Evolutionary conservation across 768 basidiomycete species (phyloP), one percentile per base, ranked within the genome.

Genomic region (Podaxis rugospora): DNA sequence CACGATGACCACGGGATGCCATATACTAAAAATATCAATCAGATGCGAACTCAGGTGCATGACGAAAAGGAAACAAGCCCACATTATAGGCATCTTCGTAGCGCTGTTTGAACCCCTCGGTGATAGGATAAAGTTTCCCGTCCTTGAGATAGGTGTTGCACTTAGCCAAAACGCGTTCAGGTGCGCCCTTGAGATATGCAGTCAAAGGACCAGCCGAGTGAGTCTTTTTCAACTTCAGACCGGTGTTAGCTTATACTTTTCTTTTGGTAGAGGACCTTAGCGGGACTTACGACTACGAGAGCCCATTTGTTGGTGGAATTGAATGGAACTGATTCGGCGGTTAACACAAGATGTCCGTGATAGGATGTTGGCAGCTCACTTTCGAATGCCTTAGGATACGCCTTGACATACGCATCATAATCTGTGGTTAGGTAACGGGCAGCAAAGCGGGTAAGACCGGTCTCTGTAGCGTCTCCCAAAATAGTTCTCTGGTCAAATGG

Each of bases 301-400:
- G 87, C 86, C 87, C 87, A 89, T 74, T 89, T 89, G 68, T 88
- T 88, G 16, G 81, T 83, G 9, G 86, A 85, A 68, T 89, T 89
- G 75, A 89, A 89, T 32, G 87, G 87, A 13, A 89, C 85, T 78
- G 56, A 53, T 14, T 23, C 16, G 36, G 16, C 10, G 27, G 10
- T 58, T 47, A 57, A 23, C 56, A 13, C 21, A 10, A 50, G 25
- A 18, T 25, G 47, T 16, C 27, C 10, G 16, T 6, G 49, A 37
- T 50, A 21, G 57, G n/a, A 39, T 42, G 40, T 6, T 3, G 18
- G 4, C n/a, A 18, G 60, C 66, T 21, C 56, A 76, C 78, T 73
- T 74, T 88, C 86, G 63, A 89, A 89, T n/a, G 83, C 82, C 64
- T 87, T 87, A 5, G 82, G 76, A 64, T 78, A 74, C 21, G 69